Evolutionary conservation across 2,329 filamentous ascomycete genomes (phyloP).

Genomic region (Parastagonospora nodorum): DNA sequence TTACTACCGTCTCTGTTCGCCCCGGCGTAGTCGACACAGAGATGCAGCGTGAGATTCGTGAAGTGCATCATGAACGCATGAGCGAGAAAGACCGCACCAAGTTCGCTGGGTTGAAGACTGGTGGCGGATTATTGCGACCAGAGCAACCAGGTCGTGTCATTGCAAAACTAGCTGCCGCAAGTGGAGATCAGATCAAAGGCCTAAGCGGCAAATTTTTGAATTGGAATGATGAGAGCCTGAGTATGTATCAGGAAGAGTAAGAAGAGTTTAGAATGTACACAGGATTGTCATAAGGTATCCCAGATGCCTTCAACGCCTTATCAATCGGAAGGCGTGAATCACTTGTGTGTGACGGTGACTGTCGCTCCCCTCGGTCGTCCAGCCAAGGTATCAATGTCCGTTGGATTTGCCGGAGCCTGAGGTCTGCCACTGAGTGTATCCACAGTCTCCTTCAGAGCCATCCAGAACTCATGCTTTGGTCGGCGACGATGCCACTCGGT

Average conservation of each 20-base stretch:
- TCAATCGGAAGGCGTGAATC: neutral
- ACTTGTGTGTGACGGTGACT: neutral
- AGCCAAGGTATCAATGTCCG: slow-evolving; percentile 24
- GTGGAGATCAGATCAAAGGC: slow-evolving; percentile 63
- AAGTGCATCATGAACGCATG: slow-evolving; percentile 68
- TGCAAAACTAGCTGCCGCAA: slow-evolving; percentile 71
- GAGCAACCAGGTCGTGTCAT: slow-evolving; percentile 88
- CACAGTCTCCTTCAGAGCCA: slow-evolving; percentile 76
- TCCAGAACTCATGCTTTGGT: slow-evolving; percentile 85
- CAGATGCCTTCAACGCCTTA: slow-evolving; percentile 1
- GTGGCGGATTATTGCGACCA: slow-evolving; percentile 75
- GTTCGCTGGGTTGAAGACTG: slow-evolving; percentile 72
- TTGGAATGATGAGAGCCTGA: slow-evolving; percentile 40
- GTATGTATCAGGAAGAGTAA: slow-evolving; percentile 29
- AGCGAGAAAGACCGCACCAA: slow-evolving; percentile 61
- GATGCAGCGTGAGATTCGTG: slow-evolving; percentile 85
- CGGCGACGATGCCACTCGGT: slow-evolving; percentile 93
- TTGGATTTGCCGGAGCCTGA: slow-evolving; percentile 21
- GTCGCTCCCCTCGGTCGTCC: slow-evolving; percentile 18
- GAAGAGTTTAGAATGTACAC: slow-evolving; percentile 8
- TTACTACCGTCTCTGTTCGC: slow-evolving; percentile 73
- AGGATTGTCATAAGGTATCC: neutral
- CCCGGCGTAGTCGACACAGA: slow-evolving; percentile 86
- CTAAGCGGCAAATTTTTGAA: slow-evolving; percentile 78
- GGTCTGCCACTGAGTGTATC: slow-evolving; percentile 75